These are phyloP conservation scores for Toxicodendron radicans DNA, from an alignment of 345 rosid genomes.

Conservation along the genomic window DNA sequence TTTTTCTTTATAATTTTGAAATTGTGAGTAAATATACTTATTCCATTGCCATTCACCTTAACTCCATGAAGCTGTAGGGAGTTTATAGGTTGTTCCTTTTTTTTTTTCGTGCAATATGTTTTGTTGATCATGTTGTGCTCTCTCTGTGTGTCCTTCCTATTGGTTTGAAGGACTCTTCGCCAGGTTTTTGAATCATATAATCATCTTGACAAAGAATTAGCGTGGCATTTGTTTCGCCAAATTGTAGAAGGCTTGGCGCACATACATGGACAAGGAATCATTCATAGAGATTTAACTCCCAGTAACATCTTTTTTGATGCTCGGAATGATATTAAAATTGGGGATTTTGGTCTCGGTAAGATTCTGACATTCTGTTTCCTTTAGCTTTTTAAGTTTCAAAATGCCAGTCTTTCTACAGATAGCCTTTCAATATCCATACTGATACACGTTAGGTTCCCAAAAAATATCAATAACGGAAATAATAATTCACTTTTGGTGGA, in stretches of 20 bases:
- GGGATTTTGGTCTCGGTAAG: constrained; percentile 97
- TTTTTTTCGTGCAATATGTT: constrained; percentile 7
- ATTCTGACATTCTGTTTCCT: constrained; percentile 23
- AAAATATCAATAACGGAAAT: not conserved
- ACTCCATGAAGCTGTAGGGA: not conserved
- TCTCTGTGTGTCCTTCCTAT: constrained; percentile 17
- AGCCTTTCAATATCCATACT: no score
- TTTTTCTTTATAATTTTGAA: not conserved
- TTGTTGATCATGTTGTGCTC: constrained; percentile 13
- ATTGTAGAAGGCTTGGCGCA: constrained; percentile 95
- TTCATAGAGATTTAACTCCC: constrained; percentile 96
- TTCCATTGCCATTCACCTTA: not conserved
- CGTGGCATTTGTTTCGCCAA: constrained; percentile 90
- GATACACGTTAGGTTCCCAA: not conserved
- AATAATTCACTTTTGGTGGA: not conserved
- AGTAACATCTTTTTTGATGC: constrained; percentile 95
- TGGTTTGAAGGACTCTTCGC: constrained; percentile 72
- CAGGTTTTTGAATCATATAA: constrained; percentile 82
- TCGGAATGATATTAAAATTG: constrained; percentile 90
- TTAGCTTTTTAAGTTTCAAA: not conserved
- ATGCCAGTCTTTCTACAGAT: not conserved
- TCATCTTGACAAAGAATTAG: constrained; percentile 76
- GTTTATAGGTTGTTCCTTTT: constrained; percentile 10
- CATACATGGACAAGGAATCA: constrained; percentile 96
- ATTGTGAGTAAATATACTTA: not conserved